Base-by-base conservation (phyloP, 306 rosid species). In the Erythrophleum fordii region DNA sequence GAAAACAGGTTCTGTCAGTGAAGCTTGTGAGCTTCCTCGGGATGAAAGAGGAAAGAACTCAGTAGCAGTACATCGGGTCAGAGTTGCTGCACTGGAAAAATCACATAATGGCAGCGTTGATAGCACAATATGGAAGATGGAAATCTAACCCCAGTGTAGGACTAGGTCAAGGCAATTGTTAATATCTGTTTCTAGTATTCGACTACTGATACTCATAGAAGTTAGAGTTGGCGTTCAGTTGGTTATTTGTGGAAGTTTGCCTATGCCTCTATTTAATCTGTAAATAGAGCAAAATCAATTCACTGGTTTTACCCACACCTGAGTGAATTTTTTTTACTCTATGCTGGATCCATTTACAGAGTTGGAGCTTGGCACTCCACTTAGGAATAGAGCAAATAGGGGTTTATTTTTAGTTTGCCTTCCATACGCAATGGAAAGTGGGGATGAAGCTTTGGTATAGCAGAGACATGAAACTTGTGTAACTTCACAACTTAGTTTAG, bases 281-380 rank as follows among this genome's bases (percentile, higher is more conserved):
- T 91, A 91, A 90, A 91, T 93, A 91, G 97, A 95, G 99, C 93
- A 78, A 91, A 88, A 93, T 85, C 72, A 67, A 81, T 93, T 91
- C 94, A 78, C 91, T 29, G 91, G 96, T 88, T 76, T 78, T 71
- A 62, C 62, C 72, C 80, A 53, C 73, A 76, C 95, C 90, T 51
- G 86, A 83, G 80, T 88, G 97, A 89, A 88, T 90, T 80, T 85
- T n/a, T 95, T 93, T 88, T 91, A 88, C 93, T 88, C 84, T 31
- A 71, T 87, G 86, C 94, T 89, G 99, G 90, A 88, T 69, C 96
- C 97, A 84, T 88, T 92, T 77, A 72, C 31, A 92, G 90, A 67
- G 97, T 91, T 89, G 99, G 96, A 86, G 99, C 97, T 92, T 88
- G 83, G 59, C 72, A 78, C 87, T 91, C 95, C 95, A 51, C 66